A percentile compares a stretch with the other conserved stretches of the same genome.
These are phyloP conservation scores for Afroboletus lepidellus DNA, from an alignment of 1,284 basidiomycete genomes.

Conservation along the genomic window DNA sequence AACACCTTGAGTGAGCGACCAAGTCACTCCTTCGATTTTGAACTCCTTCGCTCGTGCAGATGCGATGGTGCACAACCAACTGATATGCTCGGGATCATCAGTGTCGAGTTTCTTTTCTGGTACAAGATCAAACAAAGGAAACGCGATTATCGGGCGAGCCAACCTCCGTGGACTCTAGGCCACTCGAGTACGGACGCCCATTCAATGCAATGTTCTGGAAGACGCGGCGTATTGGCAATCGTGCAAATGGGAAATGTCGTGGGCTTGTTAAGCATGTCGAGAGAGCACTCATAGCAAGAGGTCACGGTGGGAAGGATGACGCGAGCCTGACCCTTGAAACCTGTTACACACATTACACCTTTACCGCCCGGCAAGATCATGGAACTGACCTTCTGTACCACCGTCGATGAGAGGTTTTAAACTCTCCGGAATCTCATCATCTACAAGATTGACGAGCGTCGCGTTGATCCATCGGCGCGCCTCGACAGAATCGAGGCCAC, in stretches of 20 bases:
- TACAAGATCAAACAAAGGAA: slow-evolving; percentile 5
- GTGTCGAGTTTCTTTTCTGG: slow-evolving; percentile 93
- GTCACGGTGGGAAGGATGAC: slow-evolving; percentile 96
- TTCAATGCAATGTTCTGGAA: slow-evolving; percentile 99
- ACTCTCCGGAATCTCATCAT: slow-evolving; percentile 87
- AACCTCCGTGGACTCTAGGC: slow-evolving; percentile 89
- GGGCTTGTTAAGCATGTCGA: slow-evolving; percentile 98
- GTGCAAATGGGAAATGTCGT: slow-evolving; percentile 99
- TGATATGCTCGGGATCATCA: slow-evolving; percentile 95
- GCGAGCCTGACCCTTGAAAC: slow-evolving; percentile 97
- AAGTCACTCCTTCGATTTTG: slow-evolving; percentile 97
- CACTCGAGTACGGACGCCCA: slow-evolving; percentile 99
- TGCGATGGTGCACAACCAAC: slow-evolving; percentile 88
- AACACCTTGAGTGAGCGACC: slow-evolving; percentile 96
- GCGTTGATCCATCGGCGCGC: slow-evolving; percentile 99
- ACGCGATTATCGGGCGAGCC: slow-evolving; percentile 11
- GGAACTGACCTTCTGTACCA: slow-evolving; percentile 85
- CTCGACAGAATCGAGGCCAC: slow-evolving; percentile 96
- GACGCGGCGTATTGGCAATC: slow-evolving; percentile 96
- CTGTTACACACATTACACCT: slow-evolving; percentile 40
- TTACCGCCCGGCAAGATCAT: not conserved
- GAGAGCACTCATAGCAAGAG: slow-evolving; percentile 97
- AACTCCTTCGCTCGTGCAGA: slow-evolving; percentile 84
- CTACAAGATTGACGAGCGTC: slow-evolving; percentile 92
- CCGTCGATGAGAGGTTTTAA: slow-evolving; percentile 99